Evolutionary conservation across 176 grass and related monocot species (phyloP).

Genomic region (Olyra latifolia): DNA sequence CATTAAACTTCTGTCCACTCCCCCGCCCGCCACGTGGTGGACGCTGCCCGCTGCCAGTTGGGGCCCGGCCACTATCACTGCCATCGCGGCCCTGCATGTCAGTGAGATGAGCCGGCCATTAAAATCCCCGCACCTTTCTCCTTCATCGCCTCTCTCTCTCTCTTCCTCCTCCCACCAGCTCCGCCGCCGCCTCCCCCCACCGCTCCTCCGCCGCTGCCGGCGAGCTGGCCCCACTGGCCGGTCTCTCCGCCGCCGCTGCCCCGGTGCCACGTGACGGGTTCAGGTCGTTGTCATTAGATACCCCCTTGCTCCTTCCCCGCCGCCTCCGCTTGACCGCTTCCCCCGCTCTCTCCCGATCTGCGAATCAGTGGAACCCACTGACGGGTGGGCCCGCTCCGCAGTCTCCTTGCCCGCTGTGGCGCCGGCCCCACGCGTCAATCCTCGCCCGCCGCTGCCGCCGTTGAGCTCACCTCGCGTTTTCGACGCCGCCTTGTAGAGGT

Average conservation of each 20-base stretch:
- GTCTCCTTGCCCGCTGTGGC: neutral
- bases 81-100: neutral
- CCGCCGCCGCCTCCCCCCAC: constrained; percentile 25
- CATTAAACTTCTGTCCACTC: constrained; percentile 14
- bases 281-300: constrained; percentile 7
- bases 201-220: constrained; percentile 24
- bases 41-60: neutral
- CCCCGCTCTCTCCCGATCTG: constrained; percentile 43
- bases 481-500: neutral
- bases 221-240: neutral
- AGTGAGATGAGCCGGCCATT: neutral
- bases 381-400: constrained; percentile 9
- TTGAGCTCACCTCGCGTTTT: neutral
- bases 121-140: constrained; percentile 17
- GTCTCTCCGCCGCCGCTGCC: neutral
- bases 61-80: neutral
- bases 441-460: neutral
- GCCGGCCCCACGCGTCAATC: neutral
- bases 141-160: neutral
- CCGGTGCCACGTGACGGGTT: neutral
- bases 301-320: neutral
- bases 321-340: neutral
- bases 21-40: neutral
- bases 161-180: constrained; percentile 16
- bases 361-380: neutral